Base-by-base conservation (phyloP, 176 grass and related monocot genomes). In the Avena insularis region DNA sequence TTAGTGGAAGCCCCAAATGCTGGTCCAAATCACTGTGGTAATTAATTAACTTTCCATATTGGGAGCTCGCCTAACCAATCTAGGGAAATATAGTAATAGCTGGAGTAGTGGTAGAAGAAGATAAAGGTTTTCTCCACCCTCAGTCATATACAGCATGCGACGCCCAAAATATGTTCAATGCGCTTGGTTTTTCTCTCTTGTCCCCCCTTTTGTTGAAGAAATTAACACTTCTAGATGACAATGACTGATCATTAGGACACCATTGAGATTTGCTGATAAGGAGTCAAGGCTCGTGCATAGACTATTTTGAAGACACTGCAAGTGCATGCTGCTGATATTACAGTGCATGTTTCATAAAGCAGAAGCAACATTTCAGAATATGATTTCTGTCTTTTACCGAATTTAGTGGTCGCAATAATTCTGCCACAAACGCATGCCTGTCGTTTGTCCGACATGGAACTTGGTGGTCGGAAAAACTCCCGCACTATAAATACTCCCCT, bases 361-460 rank as follows among this genome's bases (percentile, higher is more conserved):
- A 20, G 15, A 68, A 38, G 12, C 31, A 68, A 43, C 6, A 43
- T 0, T 43, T 43, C 40, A 43, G 40, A 43, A 43, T 43, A 43
- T 43, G 40, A 6, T 43, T 43, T 43, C 40, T 43, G 40, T 43
- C 40, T 43, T 43, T 7, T 43, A 40, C 0, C 46, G 46, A 48
- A 48, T 48, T 48, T 48, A 57, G 55, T 57, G 16, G 55, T 20
- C 55, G 6, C 15, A 57, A 57, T 57, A 57, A 20, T 20, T 35
- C 58, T 55, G 49, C 36, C 71, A 83, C 71, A 71, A 6, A 68
- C 68, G 67, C 71, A 36, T 88, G 35, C 71, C 86, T 77, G 71
- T 33, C 86, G 70, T 69, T 47, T 84, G 75, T 21, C 47, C 62
- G 33, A 53, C 56, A 62, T 63, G 6, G 14, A 53, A 54, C 62